Evolutionary conservation across 306 rosid species (phyloP), one percentile per base, ranked within the genome.

Genomic region (Adenanthera pavonina): DNA sequence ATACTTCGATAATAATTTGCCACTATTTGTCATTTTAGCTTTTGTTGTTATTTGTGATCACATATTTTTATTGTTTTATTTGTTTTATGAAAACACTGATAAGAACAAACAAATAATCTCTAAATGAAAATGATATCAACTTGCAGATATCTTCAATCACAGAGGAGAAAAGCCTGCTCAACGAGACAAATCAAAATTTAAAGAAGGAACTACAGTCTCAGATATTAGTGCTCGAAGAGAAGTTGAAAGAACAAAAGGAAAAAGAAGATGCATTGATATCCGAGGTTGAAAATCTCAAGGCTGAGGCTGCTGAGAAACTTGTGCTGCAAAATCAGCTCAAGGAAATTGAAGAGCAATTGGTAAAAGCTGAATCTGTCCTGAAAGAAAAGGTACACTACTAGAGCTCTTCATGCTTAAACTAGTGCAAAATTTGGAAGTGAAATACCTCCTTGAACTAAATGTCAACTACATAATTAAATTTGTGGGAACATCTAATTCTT

Each of bases 91-190:
- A 54, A 62, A 76, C 41, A 46, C 6, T 64, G 47, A 47, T 43
- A 41, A 49, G 7, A 61, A 62, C 20, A 69, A 70, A 34, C 34
- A 2, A 65, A 17, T 82, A 67, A 57, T 70, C 69, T 73, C 59
- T 46, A 7, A 82, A 67, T 65, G 48, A 77, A 78, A 80, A 79
- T 82, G 72, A 20, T 78, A 11, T 80, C 69, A 75, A 80, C 74
- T 77, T 66, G 77, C 92, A 96, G 99, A 89, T 93, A 74, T 88
- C 94, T 83, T 88, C 97, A 36, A 75, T 83, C 79, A 79, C 80
- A 71, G 97, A 92, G 57, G 99, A 96, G 90, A 96, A 91, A 85
- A 84, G 88, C 87, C 77, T 92, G 78, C 90, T 95, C 53, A 90
- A 85, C 69, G 97, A 92, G 81, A 85, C 94, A 44, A 78, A 87